A percentile compares a stretch with the other conserved stretches of the same genome.
These are phyloP conservation scores for Favolaschia claudopus DNA, from an alignment of 768 basidiomycete species.

Conservation along the genomic window DNA sequence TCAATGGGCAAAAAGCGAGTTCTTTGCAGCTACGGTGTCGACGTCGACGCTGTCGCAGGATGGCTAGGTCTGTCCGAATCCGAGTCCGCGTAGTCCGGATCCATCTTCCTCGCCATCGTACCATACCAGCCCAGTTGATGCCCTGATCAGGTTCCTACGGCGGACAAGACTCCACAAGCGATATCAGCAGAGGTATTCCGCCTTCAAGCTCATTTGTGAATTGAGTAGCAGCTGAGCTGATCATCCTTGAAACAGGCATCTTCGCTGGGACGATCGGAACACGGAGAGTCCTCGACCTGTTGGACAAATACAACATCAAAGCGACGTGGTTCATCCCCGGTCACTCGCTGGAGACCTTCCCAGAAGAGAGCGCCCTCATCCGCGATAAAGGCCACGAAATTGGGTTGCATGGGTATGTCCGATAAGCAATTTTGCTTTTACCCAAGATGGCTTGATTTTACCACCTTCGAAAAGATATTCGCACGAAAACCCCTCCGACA, in stretches of 20 bases:
- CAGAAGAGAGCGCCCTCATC: constrained; percentile 71
- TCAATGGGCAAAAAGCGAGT: constrained; percentile 62
- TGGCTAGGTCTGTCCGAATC: constrained; percentile 50
- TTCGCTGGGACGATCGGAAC: constrained; percentile 80
- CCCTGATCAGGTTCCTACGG: constrained; percentile 82
- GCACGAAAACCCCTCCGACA: constrained; percentile 61
- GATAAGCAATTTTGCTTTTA: neutral
- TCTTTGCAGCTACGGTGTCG: constrained; percentile 70
- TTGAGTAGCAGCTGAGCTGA: neutral
- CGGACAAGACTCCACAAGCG: constrained; percentile 74
- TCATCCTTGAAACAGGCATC: constrained; percentile 52
- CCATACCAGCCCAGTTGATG: too few relatives aligned
- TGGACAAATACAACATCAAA: constrained; percentile 70
- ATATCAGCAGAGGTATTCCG: constrained; percentile 65
- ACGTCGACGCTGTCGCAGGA: constrained; percentile 81
- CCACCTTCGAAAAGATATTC: neutral
- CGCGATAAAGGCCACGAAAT: constrained; percentile 80
- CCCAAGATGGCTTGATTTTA: neutral
- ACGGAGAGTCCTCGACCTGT: constrained; percentile 72
- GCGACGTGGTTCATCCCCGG: constrained; percentile 84
- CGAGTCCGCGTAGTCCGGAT: neutral
- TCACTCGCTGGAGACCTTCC: constrained; percentile 80
- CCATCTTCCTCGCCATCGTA: neutral
- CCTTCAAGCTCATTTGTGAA: neutral
- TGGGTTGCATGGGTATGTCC: constrained; percentile 41